Base-by-base conservation (phyloP, 176 grass and related monocot species). In the Cenchrus americanus region DNA sequence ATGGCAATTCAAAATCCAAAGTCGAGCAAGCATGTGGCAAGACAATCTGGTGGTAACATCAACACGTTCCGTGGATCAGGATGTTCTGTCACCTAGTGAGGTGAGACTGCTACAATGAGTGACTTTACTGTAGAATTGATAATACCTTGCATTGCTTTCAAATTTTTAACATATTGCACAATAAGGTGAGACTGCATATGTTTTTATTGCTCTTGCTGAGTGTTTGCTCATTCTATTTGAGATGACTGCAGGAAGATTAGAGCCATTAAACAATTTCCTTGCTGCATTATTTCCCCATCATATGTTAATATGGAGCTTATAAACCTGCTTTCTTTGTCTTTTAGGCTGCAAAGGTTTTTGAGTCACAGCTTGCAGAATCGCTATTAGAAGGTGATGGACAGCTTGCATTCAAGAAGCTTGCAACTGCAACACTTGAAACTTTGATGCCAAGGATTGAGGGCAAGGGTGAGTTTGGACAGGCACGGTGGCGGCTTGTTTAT, bases 371-470 rank as follows among this genome's bases (percentile, higher is more conserved):
- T 88, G 96, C 93, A 32, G 96, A 94, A 62, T 98, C 96, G 14
- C 66, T 98, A 67, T 91, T 98, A 74, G 96, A 98, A 92, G 89
- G 89, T 73, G 91, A 98, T 18, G 96, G 93, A 22, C 93, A 98
- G 41, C 93, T 98, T 44, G 96, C 96, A 21, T 98, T 98, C 85
- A 95, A 98, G 89, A 98, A 98, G 67, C 91, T 98, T 11, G 93
- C 96, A 78, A 95, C 96, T 54, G 87, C 96, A 73, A 98, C 96
- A 13, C 91, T 98, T 19, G 93, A 98, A 80, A 95, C 93, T 22
- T 82, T 98, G 89, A 95, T 98, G 96, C 96, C 96, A 43, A 89
- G 96, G 82, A 95, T 98, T 42, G 93, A 98, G 86, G 93, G 96
- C 50, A 98, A 98, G 77, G 96, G 96, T 46, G 96, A 95, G 79